phyloP scores from a whole-genome alignment of 352 stramenopile genomes.

The Globisporangium nodosum region DNA sequence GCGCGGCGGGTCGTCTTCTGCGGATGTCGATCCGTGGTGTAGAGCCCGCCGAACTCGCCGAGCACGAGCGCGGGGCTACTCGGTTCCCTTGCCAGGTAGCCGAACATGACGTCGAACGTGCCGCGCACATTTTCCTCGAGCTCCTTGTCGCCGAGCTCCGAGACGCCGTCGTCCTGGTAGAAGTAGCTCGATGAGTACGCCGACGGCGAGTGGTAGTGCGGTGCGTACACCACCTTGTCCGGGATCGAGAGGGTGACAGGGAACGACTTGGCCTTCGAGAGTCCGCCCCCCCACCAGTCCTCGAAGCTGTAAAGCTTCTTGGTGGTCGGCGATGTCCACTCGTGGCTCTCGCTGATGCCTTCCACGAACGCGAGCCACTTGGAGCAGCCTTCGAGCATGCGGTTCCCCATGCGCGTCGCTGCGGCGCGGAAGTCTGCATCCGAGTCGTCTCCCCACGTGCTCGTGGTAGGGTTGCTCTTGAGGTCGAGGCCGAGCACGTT shows the following conservation, averaged over 20 bases:
- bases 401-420: constrained; percentile 42
- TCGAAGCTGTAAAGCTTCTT: constrained; percentile 46
- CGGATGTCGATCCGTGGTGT: constrained; percentile 40
- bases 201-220: constrained; percentile 67
- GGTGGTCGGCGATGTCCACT: constrained; percentile 31
- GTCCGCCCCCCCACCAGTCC: constrained; percentile 52
- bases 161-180: constrained; percentile 25
- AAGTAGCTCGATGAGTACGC: constrained; percentile 62
- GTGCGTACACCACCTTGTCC: constrained; percentile 74
- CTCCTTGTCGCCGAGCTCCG: constrained; percentile 39
- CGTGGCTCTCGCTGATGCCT: constrained; percentile 42
- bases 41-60: constrained; percentile 67
- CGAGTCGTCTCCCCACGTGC: constrained; percentile 41
- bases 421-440: constrained; percentile 42
- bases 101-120: constrained; percentile 68
- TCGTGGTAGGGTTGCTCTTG: constrained; percentile 46
- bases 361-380: constrained; percentile 73
- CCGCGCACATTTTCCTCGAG: constrained; percentile 32
- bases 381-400: constrained; percentile 58
- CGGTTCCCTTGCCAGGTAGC: constrained; percentile 38
- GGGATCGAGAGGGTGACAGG: constrained; percentile 36
- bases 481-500: constrained; percentile 73
- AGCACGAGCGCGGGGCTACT: constrained; percentile 45
- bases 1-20: constrained; percentile 56
- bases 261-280: constrained; percentile 34